Evolutionary conservation across 2,329 filamentous ascomycete genomes (phyloP), one percentile per base, ranked within the genome.

Genomic region (Mycosphaerella sp.): DNA sequence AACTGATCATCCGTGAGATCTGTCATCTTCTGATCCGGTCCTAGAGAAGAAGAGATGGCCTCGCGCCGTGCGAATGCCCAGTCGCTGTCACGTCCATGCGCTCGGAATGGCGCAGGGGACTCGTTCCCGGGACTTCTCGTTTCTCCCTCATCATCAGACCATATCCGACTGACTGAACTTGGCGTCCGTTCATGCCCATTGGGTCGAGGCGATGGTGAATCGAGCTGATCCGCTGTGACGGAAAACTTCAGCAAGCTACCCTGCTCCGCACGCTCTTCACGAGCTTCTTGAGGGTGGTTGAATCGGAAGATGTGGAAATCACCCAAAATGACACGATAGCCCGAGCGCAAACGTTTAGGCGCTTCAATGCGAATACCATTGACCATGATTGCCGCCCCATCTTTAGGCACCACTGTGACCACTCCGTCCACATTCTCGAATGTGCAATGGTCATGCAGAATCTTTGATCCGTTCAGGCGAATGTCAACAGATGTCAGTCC

Each of bases 221-320:
- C 82, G 25, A 93, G 73, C 58, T 83, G 77, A 59, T 79, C 79
- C 14, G 78, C 76, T 7, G 79, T 80, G 43, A 85, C 74, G 6
- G 90, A 94, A 65, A 97, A 91, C 41, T 91, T 85, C 51, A 98
- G 75, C 16, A 95, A 74, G 64, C 88, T 95, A 13, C 72, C 71
- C n/a, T 71, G 68, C 65, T 89, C 82, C 10, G 89, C 90, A 49
- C 93, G 78, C 71, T 98, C 93, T 2, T 90, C 91, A 52, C 88
- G 84, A 27, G 93, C 93, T 72, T 98, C 93, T 76, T 95, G 86
- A 0, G 93, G 93, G 66, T 98, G 90, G 64, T 97, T 98, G 75
- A 98, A 98, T 50, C 93, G 80, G 72, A 98, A 97, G 55, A 98
- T 98, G 68, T 98, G 93, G 62, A 98, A 98, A 69, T 98, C 93